Base-by-base conservation (phyloP, 768 basidiomycete genomes). In the Suillus occidentalis region DNA sequence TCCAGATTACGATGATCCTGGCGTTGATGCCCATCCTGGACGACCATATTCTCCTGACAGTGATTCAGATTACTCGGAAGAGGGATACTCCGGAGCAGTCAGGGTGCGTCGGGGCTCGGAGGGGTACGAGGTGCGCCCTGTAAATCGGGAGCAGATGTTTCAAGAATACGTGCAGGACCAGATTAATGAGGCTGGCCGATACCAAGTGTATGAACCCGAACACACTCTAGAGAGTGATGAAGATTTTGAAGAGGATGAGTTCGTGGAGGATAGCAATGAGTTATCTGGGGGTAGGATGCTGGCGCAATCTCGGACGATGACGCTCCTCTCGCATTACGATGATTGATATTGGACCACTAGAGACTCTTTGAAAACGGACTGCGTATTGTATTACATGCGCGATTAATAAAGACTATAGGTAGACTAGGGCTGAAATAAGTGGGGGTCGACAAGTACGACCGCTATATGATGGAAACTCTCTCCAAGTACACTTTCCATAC, bases 71-170 rank as follows among this genome's bases (percentile, higher is more conserved):
- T 60, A 69, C 13, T 75, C 74, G n/a, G 77, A 79, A 50, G 74
- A 76, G 25, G 71, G 74, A 28, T 69, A 72, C 25, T 65, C 65
- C 10, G 72, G 69, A 37, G 72, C 76, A n/a, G 74, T 79, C 18
- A 72, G 67, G 39, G 80, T 91, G 56, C 81, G 93, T 61, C 77
- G 85, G 52, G 92, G 93, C 25, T 94, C 92, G 16, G 94, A 95
- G 77, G 93, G 93, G 5, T 91, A 88, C 69, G 93, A 95, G 72
- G 87, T 91, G 55, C 83, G 82, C 16, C 77, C 84, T 13, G 76
- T 84, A 43, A 80, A 85, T 53, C 80, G 92, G 64, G 89, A 92
- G 70, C 85, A 83, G 53, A 82, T 93, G 79, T 75, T 94, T 47
- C 77, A 74, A 63, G 78, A 81, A 58, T 89, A 90, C 73, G 74